Evolutionary conservation across 805 yeast species (phyloP).

Genomic region (Hanseniaspora hatyaiensis): DNA sequence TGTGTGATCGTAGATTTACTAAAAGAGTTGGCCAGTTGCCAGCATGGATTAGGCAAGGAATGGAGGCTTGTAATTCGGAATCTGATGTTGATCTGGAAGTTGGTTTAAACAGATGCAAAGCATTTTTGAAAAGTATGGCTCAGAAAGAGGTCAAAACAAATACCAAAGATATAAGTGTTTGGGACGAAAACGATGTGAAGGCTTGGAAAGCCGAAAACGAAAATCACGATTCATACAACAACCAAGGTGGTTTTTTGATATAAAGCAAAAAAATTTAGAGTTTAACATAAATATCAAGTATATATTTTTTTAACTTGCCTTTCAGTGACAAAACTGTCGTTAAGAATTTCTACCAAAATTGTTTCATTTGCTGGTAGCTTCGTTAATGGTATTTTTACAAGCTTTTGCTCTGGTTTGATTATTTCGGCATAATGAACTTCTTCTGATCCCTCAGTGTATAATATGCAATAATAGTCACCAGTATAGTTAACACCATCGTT

Average conservation of each 20-base stretch:
- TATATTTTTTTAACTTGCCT: constrained; percentile 9
- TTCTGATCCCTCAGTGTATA: constrained; percentile 6
- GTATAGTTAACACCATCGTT: neutral
- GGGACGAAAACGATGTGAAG: constrained; percentile 14
- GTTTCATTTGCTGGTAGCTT: neutral
- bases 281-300: neutral
- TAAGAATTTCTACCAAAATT: constrained; percentile 3
- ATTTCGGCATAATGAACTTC: neutral
- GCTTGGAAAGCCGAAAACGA: constrained; percentile 8
- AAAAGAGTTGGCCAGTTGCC: constrained; percentile 81
- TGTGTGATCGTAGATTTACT: constrained; percentile 88
- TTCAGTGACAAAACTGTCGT: constrained; percentile 10
- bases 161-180: constrained; percentile 15
- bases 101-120: constrained; percentile 91
- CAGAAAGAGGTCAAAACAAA: constrained; percentile 37
- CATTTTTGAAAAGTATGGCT: constrained; percentile 82
- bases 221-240: neutral
- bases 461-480: constrained; percentile 5
- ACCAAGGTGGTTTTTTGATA: constrained; percentile 11
- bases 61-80: constrained; percentile 25
- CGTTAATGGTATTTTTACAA: neutral
- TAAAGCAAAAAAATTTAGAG: neutral
- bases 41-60: constrained; percentile 91
- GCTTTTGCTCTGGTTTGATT: neutral
- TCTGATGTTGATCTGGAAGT: constrained; percentile 89